A percentile compares a stretch with the other conserved stretches of the same genome.
Evolutionary conservation across 768 basidiomycete species (phyloP).

Genomic region (Strobilomyces dryophilus): DNA sequence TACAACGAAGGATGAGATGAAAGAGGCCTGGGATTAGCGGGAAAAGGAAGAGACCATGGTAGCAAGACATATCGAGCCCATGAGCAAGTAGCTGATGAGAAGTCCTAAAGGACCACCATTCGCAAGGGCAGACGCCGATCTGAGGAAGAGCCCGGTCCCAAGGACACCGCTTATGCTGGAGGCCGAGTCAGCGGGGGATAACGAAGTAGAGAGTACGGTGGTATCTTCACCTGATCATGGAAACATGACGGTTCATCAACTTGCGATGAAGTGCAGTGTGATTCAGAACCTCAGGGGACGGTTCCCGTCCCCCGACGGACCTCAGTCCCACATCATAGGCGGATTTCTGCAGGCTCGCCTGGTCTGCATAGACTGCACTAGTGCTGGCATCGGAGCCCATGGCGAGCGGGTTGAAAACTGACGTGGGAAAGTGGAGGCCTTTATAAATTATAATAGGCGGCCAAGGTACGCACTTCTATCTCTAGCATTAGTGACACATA

Average conservation of each 20-base stretch:
- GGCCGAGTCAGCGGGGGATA: background rate
- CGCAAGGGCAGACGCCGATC: background rate
- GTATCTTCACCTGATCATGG: conserved; percentile 1
- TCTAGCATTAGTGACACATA: no score
- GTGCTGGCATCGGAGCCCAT: no score
- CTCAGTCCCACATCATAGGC: background rate
- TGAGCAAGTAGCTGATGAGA: background rate
- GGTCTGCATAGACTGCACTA: no score
- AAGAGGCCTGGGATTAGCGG: background rate
- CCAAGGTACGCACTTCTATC: no score
- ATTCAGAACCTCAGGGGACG: background rate
- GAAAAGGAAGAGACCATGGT: background rate
- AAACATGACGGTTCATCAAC: conserved; percentile 1
- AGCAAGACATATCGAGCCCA: background rate
- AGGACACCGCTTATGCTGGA: conserved; percentile 1
- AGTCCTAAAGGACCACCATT: conserved; percentile 3
- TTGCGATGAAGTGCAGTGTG: background rate
- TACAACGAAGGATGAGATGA: background rate
- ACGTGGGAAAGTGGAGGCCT: no score
- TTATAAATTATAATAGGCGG: no score
- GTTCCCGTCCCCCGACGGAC: background rate
- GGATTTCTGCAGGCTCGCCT: no score
- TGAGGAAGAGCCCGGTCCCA: conserved; percentile 3
- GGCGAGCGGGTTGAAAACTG: no score
- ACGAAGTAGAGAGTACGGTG: background rate